Evolutionary conservation across 2,329 filamentous ascomycete genomes (phyloP).

Genomic region (Alternaria brassicicola): DNA sequence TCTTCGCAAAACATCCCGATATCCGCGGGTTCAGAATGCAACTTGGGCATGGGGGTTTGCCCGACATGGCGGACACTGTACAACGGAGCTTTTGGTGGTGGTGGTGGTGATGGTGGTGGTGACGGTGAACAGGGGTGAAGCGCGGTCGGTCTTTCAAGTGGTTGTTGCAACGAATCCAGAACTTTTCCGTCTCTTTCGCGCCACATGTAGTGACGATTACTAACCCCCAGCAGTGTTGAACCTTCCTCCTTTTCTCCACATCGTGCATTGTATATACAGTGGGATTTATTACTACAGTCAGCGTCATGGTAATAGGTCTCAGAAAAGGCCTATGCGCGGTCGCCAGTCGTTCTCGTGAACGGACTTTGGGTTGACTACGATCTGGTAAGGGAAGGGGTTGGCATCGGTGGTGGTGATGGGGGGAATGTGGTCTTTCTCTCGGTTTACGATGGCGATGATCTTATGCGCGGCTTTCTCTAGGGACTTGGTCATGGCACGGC

Average conservation of each 20-base stretch:
- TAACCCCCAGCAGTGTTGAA: constrained; percentile 32
- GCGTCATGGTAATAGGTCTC: constrained; percentile 3
- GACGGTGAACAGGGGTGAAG: constrained; percentile 5
- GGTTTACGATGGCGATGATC: constrained; percentile 84
- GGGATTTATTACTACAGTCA: constrained; percentile 1
- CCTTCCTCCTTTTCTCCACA: constrained; percentile 19
- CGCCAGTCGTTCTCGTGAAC: constrained; percentile 72
- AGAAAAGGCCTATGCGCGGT: constrained; percentile 68
- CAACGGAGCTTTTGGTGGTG: constrained; percentile 23
- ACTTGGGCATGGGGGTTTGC: constrained; percentile 12
- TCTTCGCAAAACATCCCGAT: constrained; percentile 5
- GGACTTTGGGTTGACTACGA: constrained; percentile 79
- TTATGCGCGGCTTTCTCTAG: constrained; percentile 87
- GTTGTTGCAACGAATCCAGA: background rate
- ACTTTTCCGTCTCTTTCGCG: constrained; percentile 31
- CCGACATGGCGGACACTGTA: constrained; percentile 37
- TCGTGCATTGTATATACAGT: constrained; percentile 30
- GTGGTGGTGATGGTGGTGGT: constrained; percentile 9
- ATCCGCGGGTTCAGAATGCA: constrained; percentile 3
- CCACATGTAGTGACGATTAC: constrained; percentile 5
- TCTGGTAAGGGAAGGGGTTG: constrained; percentile 95
- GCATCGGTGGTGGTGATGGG: constrained; percentile 90
- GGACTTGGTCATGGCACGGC: constrained; percentile 87
- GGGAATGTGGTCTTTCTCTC: constrained; percentile 93
- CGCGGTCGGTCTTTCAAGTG: constrained; percentile 11